Percentiles rank a stretch among this genome's conserved stretches.
phyloP scores from a whole-genome alignment of 2,329 filamentous ascomycete genomes.

The Fusarium dlaminii region DNA sequence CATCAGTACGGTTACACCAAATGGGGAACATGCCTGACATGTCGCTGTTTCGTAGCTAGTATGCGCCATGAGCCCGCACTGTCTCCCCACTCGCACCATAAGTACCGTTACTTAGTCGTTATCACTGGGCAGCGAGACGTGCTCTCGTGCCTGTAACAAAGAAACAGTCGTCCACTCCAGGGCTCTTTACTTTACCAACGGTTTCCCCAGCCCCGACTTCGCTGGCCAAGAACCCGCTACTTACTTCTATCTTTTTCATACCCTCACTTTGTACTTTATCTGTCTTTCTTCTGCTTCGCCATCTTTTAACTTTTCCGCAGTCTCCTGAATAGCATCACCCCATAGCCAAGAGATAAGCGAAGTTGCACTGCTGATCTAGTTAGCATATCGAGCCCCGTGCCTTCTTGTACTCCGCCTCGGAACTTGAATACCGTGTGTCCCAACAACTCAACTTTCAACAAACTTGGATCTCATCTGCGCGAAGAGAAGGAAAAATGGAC shows the following conservation, averaged over 20 bases:
- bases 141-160: constrained; percentile 43
- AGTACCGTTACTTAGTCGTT: constrained; percentile 37
- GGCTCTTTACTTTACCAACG: constrained; percentile 23
- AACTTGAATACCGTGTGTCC: constrained; percentile 27
- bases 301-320: background rate
- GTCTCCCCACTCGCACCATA: constrained; percentile 11
- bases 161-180: constrained; percentile 21
- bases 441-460: constrained; percentile 7
- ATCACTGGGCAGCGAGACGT: constrained; percentile 31
- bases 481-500: constrained; percentile 39
- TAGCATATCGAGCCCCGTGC: constrained; percentile 14
- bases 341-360: constrained; percentile 34
- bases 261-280: constrained; percentile 6
- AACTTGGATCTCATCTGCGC: constrained; percentile 6
- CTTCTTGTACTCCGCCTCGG: constrained; percentile 20
- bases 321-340: constrained; percentile 18
- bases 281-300: background rate
- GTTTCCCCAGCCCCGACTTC: constrained; percentile 37
- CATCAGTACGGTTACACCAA: background rate
- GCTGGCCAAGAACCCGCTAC: constrained; percentile 26
- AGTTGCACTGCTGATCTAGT: constrained; percentile 27
- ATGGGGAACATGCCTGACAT: background rate
- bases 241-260: constrained; percentile 20
- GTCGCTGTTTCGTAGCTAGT: background rate
- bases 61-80: constrained; percentile 34